Evolutionary conservation across 75 land plant genomes (phyloP).

Genomic region (Sequoiadendron giganteum): DNA sequence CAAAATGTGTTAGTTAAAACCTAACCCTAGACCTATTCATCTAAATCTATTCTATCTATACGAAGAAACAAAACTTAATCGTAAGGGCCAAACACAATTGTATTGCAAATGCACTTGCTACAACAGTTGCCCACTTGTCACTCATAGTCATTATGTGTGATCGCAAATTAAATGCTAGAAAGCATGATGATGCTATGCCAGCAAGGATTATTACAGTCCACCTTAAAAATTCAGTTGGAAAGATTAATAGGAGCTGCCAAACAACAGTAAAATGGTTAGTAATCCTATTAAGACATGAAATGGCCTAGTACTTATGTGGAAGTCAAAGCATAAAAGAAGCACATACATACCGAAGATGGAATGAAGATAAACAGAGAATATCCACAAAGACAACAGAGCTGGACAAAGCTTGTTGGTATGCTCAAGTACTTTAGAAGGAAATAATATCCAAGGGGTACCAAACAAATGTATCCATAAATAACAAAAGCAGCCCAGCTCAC

Average conservation of each 20-base stretch:
- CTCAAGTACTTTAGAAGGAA: constrained; percentile 63
- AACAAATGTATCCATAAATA: constrained; percentile 48
- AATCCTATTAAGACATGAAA: neutral
- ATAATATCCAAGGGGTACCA: constrained; percentile 61
- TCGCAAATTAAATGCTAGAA: constrained; percentile 51
- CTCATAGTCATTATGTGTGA: constrained; percentile 32
- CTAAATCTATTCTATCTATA: constrained; percentile 20
- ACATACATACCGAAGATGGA: constrained; percentile 44
- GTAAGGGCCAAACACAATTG: constrained; percentile 58
- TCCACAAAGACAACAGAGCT: constrained; percentile 80
- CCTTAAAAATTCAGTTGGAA: constrained; percentile 58
- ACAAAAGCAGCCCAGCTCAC: constrained; percentile 50
- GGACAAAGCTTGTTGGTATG: constrained; percentile 42
- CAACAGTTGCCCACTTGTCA: constrained; percentile 26
- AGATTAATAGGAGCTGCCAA: constrained; percentile 52
- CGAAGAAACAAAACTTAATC: constrained; percentile 61
- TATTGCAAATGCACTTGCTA: constrained; percentile 40
- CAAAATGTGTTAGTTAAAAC: neutral
- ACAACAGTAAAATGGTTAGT: neutral
- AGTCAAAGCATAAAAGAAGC: neutral
- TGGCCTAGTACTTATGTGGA: neutral
- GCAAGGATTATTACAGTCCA: constrained; percentile 54
- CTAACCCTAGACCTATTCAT: neutral
- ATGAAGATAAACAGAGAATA: constrained; percentile 66
- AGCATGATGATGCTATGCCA: constrained; percentile 51